These are phyloP conservation scores for Narthecium ossifragum DNA, from an alignment of 106 monocot species.

Conservation along the genomic window DNA sequence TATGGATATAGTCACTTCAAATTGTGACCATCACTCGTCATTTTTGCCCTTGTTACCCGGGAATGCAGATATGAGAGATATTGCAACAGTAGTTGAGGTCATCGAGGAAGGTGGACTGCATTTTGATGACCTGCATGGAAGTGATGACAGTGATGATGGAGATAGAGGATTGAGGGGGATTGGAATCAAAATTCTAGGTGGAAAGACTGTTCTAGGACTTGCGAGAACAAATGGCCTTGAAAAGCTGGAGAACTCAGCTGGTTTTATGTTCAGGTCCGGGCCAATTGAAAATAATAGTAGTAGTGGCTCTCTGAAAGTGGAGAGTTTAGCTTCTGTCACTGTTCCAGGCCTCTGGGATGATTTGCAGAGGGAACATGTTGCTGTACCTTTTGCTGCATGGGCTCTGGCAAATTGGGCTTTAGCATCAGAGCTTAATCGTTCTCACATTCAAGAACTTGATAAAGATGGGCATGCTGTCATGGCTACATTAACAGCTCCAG, in stretches of 20 bases:
- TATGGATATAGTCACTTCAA: slow-evolving; percentile 92
- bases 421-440: slow-evolving; percentile 76
- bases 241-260: slow-evolving; percentile 11
- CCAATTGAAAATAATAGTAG: too few species aligned
- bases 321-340: slow-evolving; percentile 22
- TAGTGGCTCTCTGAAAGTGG: slow-evolving; percentile 17
- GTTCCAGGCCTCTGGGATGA: slow-evolving; percentile 98
- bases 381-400: slow-evolving; percentile 99
- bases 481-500: slow-evolving; percentile 70
- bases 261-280: too few species aligned
- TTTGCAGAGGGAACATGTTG: slow-evolving; percentile 90
- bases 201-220: slow-evolving; percentile 73
- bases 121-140: slow-evolving; percentile 42
- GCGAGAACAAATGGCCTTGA: slow-evolving; percentile 28
- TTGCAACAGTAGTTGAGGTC: slow-evolving; percentile 77
- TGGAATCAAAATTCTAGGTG: slow-evolving; percentile 92
- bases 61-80: slow-evolving; percentile 81
- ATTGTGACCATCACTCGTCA: slow-evolving; percentile 58
- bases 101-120: slow-evolving; percentile 82
- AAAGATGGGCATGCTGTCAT: slow-evolving; percentile 78
- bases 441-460: slow-evolving; percentile 89
- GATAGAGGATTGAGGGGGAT: slow-evolving; percentile 69
- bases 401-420: slow-evolving; percentile 97
- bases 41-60: slow-evolving; percentile 58
- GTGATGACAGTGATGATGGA: slow-evolving; percentile 54